Evolutionary conservation across 345 rosid species (phyloP).

Genomic region (Rhizophora mangle): DNA sequence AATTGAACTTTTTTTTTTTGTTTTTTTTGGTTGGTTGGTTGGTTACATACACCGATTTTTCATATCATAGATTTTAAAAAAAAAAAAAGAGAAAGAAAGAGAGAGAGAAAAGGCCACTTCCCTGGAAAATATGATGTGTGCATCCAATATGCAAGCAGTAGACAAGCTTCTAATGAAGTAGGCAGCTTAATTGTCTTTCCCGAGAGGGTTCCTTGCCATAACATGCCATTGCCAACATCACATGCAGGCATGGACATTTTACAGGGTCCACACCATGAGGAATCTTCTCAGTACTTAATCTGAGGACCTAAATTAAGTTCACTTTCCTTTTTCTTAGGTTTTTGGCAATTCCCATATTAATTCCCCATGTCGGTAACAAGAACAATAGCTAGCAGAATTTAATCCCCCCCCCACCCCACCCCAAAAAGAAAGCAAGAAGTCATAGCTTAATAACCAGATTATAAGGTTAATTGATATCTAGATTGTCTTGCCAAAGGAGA

Average conservation of each 20-base stretch:
- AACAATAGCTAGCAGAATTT: neutral
- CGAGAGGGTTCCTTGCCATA: slow-evolving; percentile 16
- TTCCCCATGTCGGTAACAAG: neutral
- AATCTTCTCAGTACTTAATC: slow-evolving; percentile 10
- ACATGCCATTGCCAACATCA: slow-evolving; percentile 15
- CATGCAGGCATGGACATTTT: slow-evolving; percentile 15
- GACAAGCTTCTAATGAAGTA: neutral
- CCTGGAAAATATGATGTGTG: neutral
- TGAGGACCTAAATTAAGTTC: neutral
- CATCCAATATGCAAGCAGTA: neutral
- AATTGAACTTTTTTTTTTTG: too few relatives aligned
- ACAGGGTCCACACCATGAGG: slow-evolving; percentile 17
- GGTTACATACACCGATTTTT: too few relatives aligned
- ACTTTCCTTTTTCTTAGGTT: neutral
- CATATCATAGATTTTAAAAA: neutral
- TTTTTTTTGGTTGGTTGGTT: too few relatives aligned
- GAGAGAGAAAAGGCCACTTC: neutral
- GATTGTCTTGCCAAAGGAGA: too few relatives aligned
- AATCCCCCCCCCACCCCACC: too few relatives aligned
- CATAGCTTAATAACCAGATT: too few relatives aligned
- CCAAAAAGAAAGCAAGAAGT: too few relatives aligned
- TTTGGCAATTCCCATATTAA: neutral
- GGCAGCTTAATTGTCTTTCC: neutral
- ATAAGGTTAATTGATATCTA: too few relatives aligned
- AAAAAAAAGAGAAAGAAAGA: too few relatives aligned